phyloP scores from a whole-genome alignment of 2,329 filamentous ascomycete species.

The Aspergillus sp. region DNA sequence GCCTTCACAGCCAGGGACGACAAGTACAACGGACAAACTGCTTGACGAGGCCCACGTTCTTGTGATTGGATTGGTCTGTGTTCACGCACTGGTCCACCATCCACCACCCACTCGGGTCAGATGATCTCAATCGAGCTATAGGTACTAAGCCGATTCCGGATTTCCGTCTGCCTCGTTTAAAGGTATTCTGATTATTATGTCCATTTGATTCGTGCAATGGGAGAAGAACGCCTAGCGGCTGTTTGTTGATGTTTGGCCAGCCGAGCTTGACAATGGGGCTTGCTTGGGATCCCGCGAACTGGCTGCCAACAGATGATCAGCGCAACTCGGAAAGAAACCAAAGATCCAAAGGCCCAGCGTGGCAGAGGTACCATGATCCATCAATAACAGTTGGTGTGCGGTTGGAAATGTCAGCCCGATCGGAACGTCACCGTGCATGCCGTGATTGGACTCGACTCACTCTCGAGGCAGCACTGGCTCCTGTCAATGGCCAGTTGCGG shows the following conservation, averaged over 20 bases:
- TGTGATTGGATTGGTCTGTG: conserved; percentile 10
- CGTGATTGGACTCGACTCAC: conserved; percentile 17
- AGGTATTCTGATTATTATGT: neutral
- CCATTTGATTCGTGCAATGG: neutral
- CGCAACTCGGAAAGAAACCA: neutral
- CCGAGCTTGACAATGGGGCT: neutral
- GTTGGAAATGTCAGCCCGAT: conserved; percentile 15
- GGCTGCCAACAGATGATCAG: neutral
- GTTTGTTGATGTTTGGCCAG: neutral
- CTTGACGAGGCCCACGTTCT: conserved; percentile 7
- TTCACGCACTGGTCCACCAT: conserved; percentile 12
- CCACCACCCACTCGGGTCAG: conserved; percentile 15
- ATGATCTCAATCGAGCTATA: conserved; percentile 13
- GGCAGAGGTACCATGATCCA: too few species aligned
- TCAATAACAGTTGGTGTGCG: neutral
- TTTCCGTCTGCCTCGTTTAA: neutral
- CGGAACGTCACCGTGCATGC: conserved; percentile 15
- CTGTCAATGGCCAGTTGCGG: conserved; percentile 10
- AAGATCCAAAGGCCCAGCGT: neutral
- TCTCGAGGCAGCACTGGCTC: neutral
- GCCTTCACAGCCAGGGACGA: conserved; percentile 1
- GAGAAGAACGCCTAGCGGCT: neutral
- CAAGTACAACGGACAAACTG: too few species aligned
- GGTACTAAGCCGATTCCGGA: neutral
- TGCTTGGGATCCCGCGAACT: neutral